Evolutionary conservation across 257 asterid genomes (phyloP).

Genomic region (Nicotiana tabacum): DNA sequence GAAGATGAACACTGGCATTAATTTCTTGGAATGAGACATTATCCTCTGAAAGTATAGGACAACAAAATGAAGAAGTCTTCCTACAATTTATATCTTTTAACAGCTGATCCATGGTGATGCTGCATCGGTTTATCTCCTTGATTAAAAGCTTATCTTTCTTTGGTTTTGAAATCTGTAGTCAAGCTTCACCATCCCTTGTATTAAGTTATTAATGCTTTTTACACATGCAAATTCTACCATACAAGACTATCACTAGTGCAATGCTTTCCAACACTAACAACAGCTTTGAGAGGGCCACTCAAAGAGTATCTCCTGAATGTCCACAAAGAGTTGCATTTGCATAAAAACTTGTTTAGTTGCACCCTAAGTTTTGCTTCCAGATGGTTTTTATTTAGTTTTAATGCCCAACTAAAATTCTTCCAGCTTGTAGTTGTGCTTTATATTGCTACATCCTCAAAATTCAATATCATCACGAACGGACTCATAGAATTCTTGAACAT

Average conservation of each 20-base stretch:
- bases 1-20: neutral
- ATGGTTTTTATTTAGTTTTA: no score
- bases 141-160: neutral
- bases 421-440: no score
- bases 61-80: neutral
- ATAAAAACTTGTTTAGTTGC: no score
- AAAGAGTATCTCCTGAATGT: neutral
- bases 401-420: no score
- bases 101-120: neutral
- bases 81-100: neutral
- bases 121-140: constrained; percentile 7
- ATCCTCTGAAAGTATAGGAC: neutral
- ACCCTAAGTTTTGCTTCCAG: no score
- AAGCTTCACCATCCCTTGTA: neutral
- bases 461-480: no score
- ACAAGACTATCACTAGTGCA: neutral
- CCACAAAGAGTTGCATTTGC: neutral
- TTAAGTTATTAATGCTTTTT: neutral
- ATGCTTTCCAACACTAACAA: neutral
- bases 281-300: neutral
- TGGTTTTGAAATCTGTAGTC: neutral
- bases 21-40: neutral
- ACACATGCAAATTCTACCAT: neutral
- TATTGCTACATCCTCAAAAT: no score
- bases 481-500: no score